These are phyloP conservation scores for Backusella circina DNA, from an alignment of 192 early-diverging fungal species.

Conservation along the genomic window DNA sequence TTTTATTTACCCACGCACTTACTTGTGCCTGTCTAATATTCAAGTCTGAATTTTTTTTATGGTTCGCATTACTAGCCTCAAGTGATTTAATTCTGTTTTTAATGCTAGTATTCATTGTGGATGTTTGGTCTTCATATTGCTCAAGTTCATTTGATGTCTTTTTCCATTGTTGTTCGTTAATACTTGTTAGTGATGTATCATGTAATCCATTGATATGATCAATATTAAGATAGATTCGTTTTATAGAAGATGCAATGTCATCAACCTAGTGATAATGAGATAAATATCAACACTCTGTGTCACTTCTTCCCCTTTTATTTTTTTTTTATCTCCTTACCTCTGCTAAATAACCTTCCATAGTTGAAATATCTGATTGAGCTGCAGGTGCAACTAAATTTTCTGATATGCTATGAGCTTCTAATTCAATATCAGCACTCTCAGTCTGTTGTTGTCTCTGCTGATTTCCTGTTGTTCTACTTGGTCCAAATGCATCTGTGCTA, in stretches of 20 bases:
- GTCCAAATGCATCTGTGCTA: conserved; percentile 11
- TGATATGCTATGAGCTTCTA: neutral
- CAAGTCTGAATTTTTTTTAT: neutral
- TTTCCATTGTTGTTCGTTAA: conserved; percentile 19
- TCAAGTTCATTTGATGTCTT: conserved; percentile 7
- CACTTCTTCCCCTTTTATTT: neutral
- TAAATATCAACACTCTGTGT: neutral
- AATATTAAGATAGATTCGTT: conserved; percentile 7
- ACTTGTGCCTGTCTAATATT: conserved; percentile 13
- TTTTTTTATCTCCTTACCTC: conserved; percentile 6
- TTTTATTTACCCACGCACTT: neutral
- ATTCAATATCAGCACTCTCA: neutral
- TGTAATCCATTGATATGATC: conserved; percentile 11
- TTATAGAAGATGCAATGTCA: neutral
- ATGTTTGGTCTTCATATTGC: conserved; percentile 19
- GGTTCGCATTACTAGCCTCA: conserved; percentile 7
- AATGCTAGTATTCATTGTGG: conserved; percentile 24
- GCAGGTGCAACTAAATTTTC: conserved; percentile 3
- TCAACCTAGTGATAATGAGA: neutral
- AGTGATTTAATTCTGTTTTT: conserved; percentile 48
- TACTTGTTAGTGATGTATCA: conserved; percentile 8
- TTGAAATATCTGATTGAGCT: neutral
- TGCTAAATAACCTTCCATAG: conserved; percentile 7
- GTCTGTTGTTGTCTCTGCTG: neutral
- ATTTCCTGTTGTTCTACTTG: neutral